These are phyloP conservation scores for Pythium aristosporum DNA, from an alignment of 352 stramenopile genomes.

Conservation along the genomic window DNA sequence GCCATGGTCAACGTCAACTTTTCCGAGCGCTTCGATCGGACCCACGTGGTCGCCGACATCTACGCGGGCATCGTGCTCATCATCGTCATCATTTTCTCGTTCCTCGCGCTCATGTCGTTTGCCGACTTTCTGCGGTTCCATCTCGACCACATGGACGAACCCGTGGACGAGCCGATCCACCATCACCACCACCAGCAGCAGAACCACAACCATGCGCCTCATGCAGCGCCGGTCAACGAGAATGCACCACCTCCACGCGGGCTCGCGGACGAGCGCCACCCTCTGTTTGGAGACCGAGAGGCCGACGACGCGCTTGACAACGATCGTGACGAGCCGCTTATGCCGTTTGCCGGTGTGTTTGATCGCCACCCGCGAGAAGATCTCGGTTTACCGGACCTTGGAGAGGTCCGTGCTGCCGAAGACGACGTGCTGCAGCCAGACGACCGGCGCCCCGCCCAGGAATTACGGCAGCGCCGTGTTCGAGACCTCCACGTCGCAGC, in stretches of 20 bases:
- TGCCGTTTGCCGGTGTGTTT: slow-evolving; percentile 26
- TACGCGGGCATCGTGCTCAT: slow-evolving; percentile 90
- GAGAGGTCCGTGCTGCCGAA: slow-evolving; percentile 8
- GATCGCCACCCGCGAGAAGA: slow-evolving; percentile 26
- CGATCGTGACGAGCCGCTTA: neutral
- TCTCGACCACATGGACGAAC: slow-evolving; percentile 83
- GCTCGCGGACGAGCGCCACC: neutral
- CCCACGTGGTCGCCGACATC: slow-evolving; percentile 80
- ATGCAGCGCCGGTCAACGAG: neutral
- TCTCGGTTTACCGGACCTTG: slow-evolving; percentile 27
- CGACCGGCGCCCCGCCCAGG: slow-evolving; percentile 9
- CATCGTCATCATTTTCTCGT: slow-evolving; percentile 92
- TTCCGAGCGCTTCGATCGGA: slow-evolving; percentile 64
- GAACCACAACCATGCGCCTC: slow-evolving; percentile 11
- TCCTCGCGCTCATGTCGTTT: slow-evolving; percentile 95
- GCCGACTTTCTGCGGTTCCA: slow-evolving; percentile 92
- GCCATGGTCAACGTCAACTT: slow-evolving; percentile 87
- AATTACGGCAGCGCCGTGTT: slow-evolving; percentile 22
- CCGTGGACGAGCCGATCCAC: slow-evolving; percentile 32
- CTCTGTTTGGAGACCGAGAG: slow-evolving; percentile 15
- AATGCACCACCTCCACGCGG: neutral
- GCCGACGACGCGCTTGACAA: slow-evolving; percentile 18
- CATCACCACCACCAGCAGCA: slow-evolving; percentile 17
- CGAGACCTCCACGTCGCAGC: slow-evolving; percentile 8
- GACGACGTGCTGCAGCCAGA: slow-evolving; percentile 15